Evolutionary conservation across 768 basidiomycete species (phyloP).

Genomic region (Macrocybe gigantea): DNA sequence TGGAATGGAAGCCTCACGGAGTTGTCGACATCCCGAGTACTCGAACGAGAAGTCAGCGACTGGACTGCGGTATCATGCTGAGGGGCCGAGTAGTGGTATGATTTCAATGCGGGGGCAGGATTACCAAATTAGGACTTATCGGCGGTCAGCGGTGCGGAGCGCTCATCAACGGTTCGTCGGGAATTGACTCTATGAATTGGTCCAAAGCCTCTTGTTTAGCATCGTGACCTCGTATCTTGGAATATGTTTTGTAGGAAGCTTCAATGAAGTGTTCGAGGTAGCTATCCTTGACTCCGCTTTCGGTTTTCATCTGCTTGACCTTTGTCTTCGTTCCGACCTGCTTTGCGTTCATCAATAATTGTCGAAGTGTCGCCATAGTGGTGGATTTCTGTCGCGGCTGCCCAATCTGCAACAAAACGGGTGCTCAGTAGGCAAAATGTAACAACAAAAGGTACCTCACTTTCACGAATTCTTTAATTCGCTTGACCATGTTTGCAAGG

Average conservation of each 20-base stretch:
- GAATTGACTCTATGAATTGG: no score
- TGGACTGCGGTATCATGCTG: no score
- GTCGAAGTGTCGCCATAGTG: background rate
- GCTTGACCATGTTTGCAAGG: background rate
- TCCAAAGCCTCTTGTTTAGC: background rate
- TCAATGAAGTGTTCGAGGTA: constrained; percentile 4
- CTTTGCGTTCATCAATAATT: background rate
- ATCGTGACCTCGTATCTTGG: background rate
- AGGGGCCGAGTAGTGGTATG: no score
- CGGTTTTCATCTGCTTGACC: background rate
- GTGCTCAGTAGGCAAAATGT: background rate
- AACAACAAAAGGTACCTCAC: constrained; percentile 6
- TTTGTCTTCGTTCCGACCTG: background rate
- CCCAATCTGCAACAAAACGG: constrained; percentile 7
- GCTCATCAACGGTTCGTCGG: no score
- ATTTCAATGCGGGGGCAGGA: no score
- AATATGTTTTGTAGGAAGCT: background rate
- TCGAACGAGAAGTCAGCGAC: no score
- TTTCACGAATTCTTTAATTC: constrained; percentile 16
- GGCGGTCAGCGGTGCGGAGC: no score
- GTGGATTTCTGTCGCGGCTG: constrained; percentile 5
- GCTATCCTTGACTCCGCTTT: constrained; percentile 2
- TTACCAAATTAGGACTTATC: no score
- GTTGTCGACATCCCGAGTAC: no score
- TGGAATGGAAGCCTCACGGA: no score